Evolutionary conservation across 2,329 filamentous ascomycete genomes (phyloP), one percentile per base, ranked within the genome.

Genomic region (Botrytis medusae): DNA sequence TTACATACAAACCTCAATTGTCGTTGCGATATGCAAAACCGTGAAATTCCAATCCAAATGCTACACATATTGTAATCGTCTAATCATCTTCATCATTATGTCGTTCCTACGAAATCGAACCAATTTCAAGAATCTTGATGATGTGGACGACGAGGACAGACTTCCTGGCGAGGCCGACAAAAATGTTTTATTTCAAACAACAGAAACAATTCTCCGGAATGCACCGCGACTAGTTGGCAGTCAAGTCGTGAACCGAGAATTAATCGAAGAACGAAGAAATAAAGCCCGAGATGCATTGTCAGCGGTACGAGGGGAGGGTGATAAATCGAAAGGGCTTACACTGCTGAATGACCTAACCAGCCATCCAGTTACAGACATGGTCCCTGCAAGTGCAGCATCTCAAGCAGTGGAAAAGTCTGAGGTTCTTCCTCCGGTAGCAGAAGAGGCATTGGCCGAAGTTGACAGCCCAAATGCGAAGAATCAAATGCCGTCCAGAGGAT

Each of bases 261-360:
- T 71, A 10, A 37, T 44, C 18, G 29, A 62, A 62, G 59, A 63
- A 14, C 69, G 69, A 40, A 61, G 69, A 48, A 61, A 29, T 37
- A 29, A 32, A 46, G 69, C 69, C 34, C 69, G 25, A 48, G 42
- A 71, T 40, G 69, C 69, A 62, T 48, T 71, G 32, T 10, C 25
- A 7, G 40, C 54, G 14, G 32, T 71, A 18, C 59, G 69, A 46
- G 18, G 25, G 2, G 25, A 42, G 32, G 40, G 59, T 6, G 42
- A 71, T 71, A 48, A 63, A 37, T 37, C 62, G 32, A 40, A 18
- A 34, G 42, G n/a, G 9, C 44, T 71, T 22, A 63, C 42, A 20
- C 57, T 63, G 22, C 54, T 71, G 14, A 54, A 44, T 46, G 16
- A 32, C 44, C 25, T 63, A 71, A 60, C 42, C 40, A 71, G 59